Base-by-base conservation (phyloP, 2,329 filamentous ascomycete species). In the Nemania sp. region DNA sequence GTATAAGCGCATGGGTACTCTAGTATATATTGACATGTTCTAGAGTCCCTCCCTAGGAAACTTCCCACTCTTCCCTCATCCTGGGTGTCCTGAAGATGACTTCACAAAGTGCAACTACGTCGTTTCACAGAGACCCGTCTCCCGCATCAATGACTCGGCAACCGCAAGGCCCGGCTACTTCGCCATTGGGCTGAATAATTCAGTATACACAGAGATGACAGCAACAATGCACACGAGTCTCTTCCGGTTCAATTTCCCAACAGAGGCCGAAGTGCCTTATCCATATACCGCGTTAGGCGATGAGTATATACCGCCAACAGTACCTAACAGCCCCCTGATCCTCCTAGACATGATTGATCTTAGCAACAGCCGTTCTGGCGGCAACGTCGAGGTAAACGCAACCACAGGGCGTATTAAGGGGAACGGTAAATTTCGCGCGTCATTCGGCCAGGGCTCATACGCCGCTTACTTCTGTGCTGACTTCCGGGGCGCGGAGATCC, bases 181-280 rank as follows among this genome's bases (percentile, higher is more conserved):
- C 72, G 80, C 83, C 20, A 79, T 91, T 8, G 82, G 83, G 52
- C 80, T 91, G 20, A 83, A 84, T 56, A 89, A 86, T 62, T 84
- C 83, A 2, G 84, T 91, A 35, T 77, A 78, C 8, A 85, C 86
- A 1, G 87, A 90, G 76, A 91, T 91, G 88, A 88, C 88, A 0
- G 82, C 87, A 1, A 85, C 87, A 0, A 82, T 86, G 68, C 88
- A 86, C 68, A 82, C 88, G 3, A 85, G 87, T 1, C 80, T 91
- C 1, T 91, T 89, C 73, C 82, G 84, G 11, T 90, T 91, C 76
- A 82, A 80, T 18, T 89, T 90, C 57, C 81, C 84, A 0, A 76
- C 79, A 11, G 76, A 79, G 2, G 68, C 69, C 35, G 62, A 71
- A 3, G 69, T 75, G 13, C 73, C 74, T 29, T 51, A 72, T 18